phyloP scores from a whole-genome alignment of 2,329 filamentous ascomycete genomes.

The Colletotrichum zoysiae region DNA sequence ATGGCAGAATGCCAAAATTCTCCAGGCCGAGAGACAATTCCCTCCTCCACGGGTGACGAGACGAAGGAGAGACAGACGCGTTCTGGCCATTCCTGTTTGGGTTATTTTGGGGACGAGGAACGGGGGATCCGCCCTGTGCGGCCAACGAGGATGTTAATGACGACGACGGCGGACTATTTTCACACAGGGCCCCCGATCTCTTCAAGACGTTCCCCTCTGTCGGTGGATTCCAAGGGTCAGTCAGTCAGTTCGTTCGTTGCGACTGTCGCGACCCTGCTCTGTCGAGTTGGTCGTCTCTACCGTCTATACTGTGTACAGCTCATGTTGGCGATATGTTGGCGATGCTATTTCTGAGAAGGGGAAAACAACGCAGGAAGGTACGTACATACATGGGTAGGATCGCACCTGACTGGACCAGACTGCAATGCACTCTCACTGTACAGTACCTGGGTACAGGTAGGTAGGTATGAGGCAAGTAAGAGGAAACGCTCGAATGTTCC shows the following conservation, averaged over 20 bases:
- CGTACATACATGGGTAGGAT: too few species aligned
- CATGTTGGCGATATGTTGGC: too few species aligned
- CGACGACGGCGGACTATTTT: not conserved
- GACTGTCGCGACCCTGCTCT: too few species aligned
- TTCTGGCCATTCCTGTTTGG: conserved; percentile 27
- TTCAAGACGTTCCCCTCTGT: not conserved
- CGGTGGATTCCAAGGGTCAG: not conserved
- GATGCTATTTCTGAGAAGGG: not conserved
- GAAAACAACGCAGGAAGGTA: too few species aligned
- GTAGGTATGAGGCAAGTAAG: not conserved
- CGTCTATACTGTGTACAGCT: too few species aligned
- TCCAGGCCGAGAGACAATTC: conserved; percentile 36
- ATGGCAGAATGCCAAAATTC: conserved; percentile 38
- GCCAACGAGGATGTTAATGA: not conserved
- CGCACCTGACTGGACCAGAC: not conserved
- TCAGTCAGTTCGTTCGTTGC: not conserved
- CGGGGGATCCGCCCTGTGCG: conserved; percentile 23
- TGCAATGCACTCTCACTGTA: not conserved
- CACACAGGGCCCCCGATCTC: not conserved
- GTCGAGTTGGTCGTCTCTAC: too few species aligned
- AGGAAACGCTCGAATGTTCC: conserved; percentile 10
- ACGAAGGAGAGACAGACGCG: conserved; percentile 28
- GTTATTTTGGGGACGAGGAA: not conserved
- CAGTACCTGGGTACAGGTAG: too few species aligned
- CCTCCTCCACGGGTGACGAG: conserved; percentile 5